Base-by-base conservation (phyloP, 2,329 filamentous ascomycete species). In the Ascochyta viciae-villosae region DNA sequence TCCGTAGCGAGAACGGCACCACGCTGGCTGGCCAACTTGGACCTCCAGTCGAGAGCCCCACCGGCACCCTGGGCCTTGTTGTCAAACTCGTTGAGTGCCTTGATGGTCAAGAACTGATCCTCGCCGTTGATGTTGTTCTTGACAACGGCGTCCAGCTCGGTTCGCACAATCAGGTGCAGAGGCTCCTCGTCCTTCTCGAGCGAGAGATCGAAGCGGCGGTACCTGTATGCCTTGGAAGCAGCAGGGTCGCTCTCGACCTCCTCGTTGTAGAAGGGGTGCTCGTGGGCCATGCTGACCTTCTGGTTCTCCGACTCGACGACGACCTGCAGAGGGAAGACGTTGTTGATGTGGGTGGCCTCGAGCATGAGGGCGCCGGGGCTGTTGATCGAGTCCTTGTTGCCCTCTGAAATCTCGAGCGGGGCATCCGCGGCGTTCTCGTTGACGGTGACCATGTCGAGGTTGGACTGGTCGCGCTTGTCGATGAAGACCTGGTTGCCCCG, bases 311-410 rank as follows among this genome's bases (percentile, higher is more conserved):
- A 89, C 82, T 99, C 95, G 68, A 87, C 79, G 65, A 99, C 93
- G 47, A 96, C 92, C 83, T 99, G 95, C 78, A 96, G 91, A 67
- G 92, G 90, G 78, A 99, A 99, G 83, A 98, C 96, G 85, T 98
- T 95, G 87, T 99, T 99, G 86, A 99, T 99, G 83, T 97, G 96
- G 48, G 95, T 99, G 51, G 95, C 95, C 81, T 99, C 95, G 78
- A 97, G 89, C 72, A 96, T 94, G 54, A 99, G 87, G 50, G 93
- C 92, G 51, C 83, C 81, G n/a, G 95, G 95, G 73, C 92, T 92
- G 86, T 99, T 99, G 80, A 99, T 89, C 64, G 85, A 83, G 75
- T 99, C 95, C 81, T 96, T 96, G 82, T 91, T 92, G 70, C 91
- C 91, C 73, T 98, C 94, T 54, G 91, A 88, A 26, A 90, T 87